phyloP scores from a whole-genome alignment of 2,329 filamentous ascomycete species.

The Colletotrichum destructivum region DNA sequence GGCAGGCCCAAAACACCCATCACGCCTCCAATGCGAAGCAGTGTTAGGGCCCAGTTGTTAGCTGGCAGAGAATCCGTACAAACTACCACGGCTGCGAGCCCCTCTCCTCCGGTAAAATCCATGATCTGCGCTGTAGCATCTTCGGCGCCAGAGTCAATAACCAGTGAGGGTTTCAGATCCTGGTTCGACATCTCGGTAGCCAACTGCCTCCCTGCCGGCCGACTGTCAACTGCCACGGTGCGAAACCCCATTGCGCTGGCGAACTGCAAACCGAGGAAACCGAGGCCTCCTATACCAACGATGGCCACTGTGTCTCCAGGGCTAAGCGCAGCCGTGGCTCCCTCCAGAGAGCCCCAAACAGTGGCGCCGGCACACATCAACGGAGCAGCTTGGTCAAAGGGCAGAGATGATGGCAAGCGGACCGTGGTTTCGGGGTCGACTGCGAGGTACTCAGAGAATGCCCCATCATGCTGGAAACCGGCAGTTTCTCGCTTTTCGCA shows the following conservation, averaged over 20 bases:
- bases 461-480: constrained; percentile 53
- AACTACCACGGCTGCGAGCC: constrained; percentile 50
- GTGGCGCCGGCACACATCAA: constrained; percentile 56
- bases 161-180: constrained; percentile 47
- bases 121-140: constrained; percentile 44
- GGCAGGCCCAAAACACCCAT: constrained; percentile 52
- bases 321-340: constrained; percentile 46
- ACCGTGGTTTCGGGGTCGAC: constrained; percentile 51
- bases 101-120: constrained; percentile 50
- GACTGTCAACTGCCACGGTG: constrained; percentile 54
- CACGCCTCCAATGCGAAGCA: constrained; percentile 49
- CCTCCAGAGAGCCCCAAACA: constrained; percentile 52
- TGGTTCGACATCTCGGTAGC: constrained; percentile 47
- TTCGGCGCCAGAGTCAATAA: constrained; percentile 47
- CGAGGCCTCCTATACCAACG: constrained; percentile 54
- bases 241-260: constrained; percentile 54
- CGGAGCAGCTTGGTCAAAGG: constrained; percentile 54
- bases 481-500: constrained; percentile 52
- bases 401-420: constrained; percentile 46
- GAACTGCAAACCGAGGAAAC: constrained; percentile 54
- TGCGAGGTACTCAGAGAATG: constrained; percentile 53
- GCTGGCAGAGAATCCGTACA: constrained; percentile 52
- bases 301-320: constrained; percentile 49
- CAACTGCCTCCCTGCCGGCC: constrained; percentile 48
- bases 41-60: constrained; percentile 49